Evolutionary conservation across 441 rosid species (phyloP), one percentile per base, ranked within the genome.

Genomic region (Populus tomentosa): DNA sequence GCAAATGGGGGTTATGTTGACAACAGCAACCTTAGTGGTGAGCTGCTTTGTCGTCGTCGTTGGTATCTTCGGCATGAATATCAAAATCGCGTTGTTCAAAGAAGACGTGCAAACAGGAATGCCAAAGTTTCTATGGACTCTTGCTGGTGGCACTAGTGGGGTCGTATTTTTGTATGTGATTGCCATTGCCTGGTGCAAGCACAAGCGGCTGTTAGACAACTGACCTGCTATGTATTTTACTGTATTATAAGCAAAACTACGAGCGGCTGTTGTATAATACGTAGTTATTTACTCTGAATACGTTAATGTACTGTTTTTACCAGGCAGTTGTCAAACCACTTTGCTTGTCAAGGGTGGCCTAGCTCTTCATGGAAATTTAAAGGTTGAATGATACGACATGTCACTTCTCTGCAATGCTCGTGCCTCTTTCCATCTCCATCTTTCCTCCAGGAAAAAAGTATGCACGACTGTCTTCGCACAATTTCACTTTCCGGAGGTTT

Each of bases 131-230:
- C 62, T 87, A 5, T 92, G 96, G 98, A 93, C 95, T 0, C 88
- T 87, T 62, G 86, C 90, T 20, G 96, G 93, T 67, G 82, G 96
- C 73, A 35, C 88, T 65, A 62, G 86, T 1, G 96, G 93, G 8
- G 85, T 82, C 77, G 26, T 93, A 56, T 85, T 89, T 85, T 86
- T 93, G 9, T 93, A 91, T 21, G 88, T 90, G 21, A 62, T 87
- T 75, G 97, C 91, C 46, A 95, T 95, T 75, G 92, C 96, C 56
- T 93, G 96, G 94, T 92, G 88, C 73, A 95, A 88, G 85, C 83
- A 92, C 87, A 90, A 90, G 86, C 87, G 95, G 23, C 79, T 91
- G 80, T 83, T 95, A 24, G 91, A 92, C 1, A 26, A 26, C 36
- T 9, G 7, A 8, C 53, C 16, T 6, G 23, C 10, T 24, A 21